Base-by-base conservation (phyloP, 2,329 filamentous ascomycete genomes). In the Beauveria varroae region DNA sequence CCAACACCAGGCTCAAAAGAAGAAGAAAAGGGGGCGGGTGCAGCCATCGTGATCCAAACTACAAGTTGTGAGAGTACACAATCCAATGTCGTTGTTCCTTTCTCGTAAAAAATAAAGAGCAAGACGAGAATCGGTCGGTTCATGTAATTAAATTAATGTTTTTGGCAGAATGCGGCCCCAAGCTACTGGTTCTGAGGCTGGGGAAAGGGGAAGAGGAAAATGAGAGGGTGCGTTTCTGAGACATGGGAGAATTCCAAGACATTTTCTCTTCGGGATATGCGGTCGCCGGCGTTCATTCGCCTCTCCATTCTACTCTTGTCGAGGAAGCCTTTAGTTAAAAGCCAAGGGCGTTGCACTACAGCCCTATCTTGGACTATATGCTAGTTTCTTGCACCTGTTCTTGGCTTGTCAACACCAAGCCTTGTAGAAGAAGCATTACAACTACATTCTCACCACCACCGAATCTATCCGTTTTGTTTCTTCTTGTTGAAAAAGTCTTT, bases 241-340 rank as follows among this genome's bases (percentile, higher is more conserved):
- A 57, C 55, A 57, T 52, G 24, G 18, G 40, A 22, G 43, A 30
- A 34, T 56, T 56, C 53, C 54, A 57, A 57, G 54, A 47, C 54
- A 47, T 34, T 26, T 44, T 49, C 26, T 24, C 16, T n/a, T 3
- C 5, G 52, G 22, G 26, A 3, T n/a, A 26, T 16, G 26, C 53
- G 9, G n/a, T 46, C 55, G n/a, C 30, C 9, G 28, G 54, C 43
- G 54, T 57, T 57, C 22, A 57, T 57, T 57, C 51, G 56, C 52
- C 56, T 51, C 24, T 57, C 43, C 43, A 37, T 40, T 49, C 24
- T 34, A 12, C 30, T 34, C 10, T 34, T 12, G 9, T 34, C 30
- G 12, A 34, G 30, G 10, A 30, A 34, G 30, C 12, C 5, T 9
- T 49, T 26, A 12, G 30, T 56, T 57, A 57, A 57, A 57, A 57